Evolutionary conservation across 306 rosid genomes (phyloP).

Genomic region (Gastrolobium bilobum): DNA sequence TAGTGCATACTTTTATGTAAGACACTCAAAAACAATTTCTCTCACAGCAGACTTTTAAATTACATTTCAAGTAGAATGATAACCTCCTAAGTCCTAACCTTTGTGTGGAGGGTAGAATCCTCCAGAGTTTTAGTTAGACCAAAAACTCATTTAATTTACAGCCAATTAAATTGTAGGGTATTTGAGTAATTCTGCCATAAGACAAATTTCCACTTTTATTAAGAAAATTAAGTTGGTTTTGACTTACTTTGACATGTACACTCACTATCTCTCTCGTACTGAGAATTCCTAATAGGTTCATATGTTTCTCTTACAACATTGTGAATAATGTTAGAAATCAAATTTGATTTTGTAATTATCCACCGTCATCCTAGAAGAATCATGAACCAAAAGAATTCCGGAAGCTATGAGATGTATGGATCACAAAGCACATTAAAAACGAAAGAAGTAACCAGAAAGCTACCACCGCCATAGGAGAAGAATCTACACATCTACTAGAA

Average conservation of each 20-base stretch:
- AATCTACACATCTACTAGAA: too few relatives aligned
- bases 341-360: too few relatives aligned
- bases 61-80: slow-evolving; percentile 2
- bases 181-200: background rate
- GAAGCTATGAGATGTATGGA: too few relatives aligned
- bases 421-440: too few relatives aligned
- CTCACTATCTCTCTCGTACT: background rate
- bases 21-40: background rate
- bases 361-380: too few relatives aligned
- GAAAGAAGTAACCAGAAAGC: too few relatives aligned
- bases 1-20: too few relatives aligned
- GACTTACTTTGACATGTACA: background rate
- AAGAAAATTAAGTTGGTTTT: background rate
- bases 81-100: background rate
- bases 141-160: slow-evolving; percentile 13
- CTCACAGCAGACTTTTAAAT: slow-evolving; percentile 9
- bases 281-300: background rate
- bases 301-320: background rate
- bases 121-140: slow-evolving; percentile 7
- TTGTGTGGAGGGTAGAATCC: slow-evolving; percentile 20
- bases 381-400: too few relatives aligned
- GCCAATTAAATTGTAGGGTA: background rate
- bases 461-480: too few relatives aligned
- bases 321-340: too few relatives aligned
- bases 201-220: background rate